Evolutionary conservation across 805 yeast species (phyloP).

Genomic region (Cyberlindnera euphorbiiphila): DNA sequence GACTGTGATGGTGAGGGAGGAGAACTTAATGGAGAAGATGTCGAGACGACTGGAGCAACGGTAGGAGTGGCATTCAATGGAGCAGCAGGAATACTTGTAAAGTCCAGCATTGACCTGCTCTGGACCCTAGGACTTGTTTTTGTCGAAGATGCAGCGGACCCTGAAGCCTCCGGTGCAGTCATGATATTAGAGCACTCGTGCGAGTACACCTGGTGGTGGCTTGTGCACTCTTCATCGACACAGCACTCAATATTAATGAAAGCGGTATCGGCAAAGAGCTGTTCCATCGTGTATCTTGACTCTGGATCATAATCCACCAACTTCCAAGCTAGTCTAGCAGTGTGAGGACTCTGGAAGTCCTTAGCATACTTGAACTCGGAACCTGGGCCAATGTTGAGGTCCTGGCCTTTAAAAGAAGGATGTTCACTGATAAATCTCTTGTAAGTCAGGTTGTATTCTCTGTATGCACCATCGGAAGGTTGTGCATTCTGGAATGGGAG

Average conservation of each 20-base stretch:
- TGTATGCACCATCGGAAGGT: conserved; percentile 43
- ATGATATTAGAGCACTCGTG: conserved; percentile 4
- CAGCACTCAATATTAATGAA: conserved; percentile 59
- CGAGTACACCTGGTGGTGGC: conserved; percentile 10
- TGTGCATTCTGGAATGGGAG: conserved; percentile 58
- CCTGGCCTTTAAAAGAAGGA: conserved; percentile 46
- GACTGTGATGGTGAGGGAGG: neutral
- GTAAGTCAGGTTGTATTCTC: conserved; percentile 53
- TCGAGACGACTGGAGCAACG: neutral
- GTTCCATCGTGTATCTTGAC: conserved; percentile 50
- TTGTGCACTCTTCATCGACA: conserved; percentile 39
- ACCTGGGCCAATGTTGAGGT: conserved; percentile 59
- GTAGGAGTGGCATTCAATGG: neutral
- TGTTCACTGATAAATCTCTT: conserved; percentile 36
- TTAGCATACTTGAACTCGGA: conserved; percentile 67
- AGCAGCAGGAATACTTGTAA: conserved; percentile 3
- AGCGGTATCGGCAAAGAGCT: conserved; percentile 61
- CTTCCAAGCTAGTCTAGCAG: conserved; percentile 72
- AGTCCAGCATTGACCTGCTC: conserved; percentile 27
- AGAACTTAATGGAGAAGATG: conserved; percentile 1
- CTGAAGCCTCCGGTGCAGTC: conserved; percentile 1
- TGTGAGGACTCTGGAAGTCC: conserved; percentile 52
- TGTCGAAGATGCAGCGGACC: conserved; percentile 5
- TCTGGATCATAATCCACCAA: conserved; percentile 59
- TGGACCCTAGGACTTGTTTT: conserved; percentile 13